These are phyloP conservation scores for Lentinula novae-zelandiae DNA, from an alignment of 1,284 basidiomycete species.

Conservation along the genomic window DNA sequence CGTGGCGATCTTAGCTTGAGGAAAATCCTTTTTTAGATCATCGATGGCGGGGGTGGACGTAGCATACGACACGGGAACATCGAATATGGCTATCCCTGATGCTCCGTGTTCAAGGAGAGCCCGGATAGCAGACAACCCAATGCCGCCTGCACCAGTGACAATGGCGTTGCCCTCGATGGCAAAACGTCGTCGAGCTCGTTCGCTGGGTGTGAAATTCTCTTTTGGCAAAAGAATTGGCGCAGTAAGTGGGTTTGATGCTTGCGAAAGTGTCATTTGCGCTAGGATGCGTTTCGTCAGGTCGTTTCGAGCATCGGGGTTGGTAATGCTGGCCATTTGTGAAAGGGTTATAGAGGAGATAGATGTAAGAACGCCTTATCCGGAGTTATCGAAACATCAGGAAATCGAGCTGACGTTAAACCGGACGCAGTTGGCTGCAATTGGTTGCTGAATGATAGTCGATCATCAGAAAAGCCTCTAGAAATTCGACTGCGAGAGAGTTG, in stretches of 20 bases:
- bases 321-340: background rate
- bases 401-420: background rate
- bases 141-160: conserved; percentile 38
- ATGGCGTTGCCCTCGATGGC: conserved; percentile 36
- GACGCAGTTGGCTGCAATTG: background rate
- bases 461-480: background rate
- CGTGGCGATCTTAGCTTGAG: conserved; percentile 29
- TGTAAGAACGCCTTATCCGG: background rate
- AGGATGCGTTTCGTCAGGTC: conserved; percentile 18
- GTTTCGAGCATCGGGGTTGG: conserved; percentile 15
- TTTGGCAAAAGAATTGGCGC: conserved; percentile 22
- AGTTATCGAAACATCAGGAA: background rate
- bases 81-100: conserved; percentile 35
- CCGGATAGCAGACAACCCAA: conserved; percentile 31
- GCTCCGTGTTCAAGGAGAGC: conserved; percentile 40
- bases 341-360: background rate
- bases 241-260: conserved; percentile 32
- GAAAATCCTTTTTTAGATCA: conserved; percentile 29
- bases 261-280: conserved; percentile 31
- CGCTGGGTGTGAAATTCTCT: conserved; percentile 19
- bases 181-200: conserved; percentile 31
- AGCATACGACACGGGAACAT: conserved; percentile 24
- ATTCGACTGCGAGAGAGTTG: background rate
- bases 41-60: conserved; percentile 22
- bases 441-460: background rate